Conservation (phyloP, 2,329 filamentous ascomycete species). For the Tolypocladium album region DNA sequence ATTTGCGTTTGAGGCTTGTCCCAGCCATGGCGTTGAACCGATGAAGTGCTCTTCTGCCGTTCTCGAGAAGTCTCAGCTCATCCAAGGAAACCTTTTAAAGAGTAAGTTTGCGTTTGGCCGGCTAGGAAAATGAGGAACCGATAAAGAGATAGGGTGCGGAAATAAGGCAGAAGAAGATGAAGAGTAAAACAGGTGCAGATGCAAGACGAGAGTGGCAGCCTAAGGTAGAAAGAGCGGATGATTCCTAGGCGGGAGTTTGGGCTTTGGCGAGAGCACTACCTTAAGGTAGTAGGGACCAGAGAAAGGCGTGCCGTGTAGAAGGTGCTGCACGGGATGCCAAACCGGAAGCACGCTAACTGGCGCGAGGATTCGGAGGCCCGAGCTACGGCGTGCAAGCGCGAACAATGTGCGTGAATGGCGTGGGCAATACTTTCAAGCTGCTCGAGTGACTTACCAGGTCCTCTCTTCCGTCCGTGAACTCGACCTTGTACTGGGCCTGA, state of each 20-base stretch:
- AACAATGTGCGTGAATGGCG: background rate
- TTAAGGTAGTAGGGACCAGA: background rate
- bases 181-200: background rate
- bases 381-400: background rate
- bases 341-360: background rate
- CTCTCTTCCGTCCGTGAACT: conserved; percentile 35
- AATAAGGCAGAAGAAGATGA: background rate
- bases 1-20: conserved; percentile 19
- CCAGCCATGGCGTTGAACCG: conserved; percentile 9
- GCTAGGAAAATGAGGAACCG: background rate
- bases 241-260: background rate
- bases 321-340: background rate
- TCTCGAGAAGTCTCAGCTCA: conserved; percentile 18
- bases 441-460: conserved; percentile 23
- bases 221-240: background rate
- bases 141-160: background rate
- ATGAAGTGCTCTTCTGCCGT: conserved; percentile 19
- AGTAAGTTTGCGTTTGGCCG: conserved; percentile 7
- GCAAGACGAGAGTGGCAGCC: background rate
- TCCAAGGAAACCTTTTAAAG: conserved; percentile 16
- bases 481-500: conserved; percentile 22
- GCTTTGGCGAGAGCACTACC: background rate
- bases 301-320: background rate
- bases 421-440: background rate
- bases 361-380: background rate